Base-by-base conservation (phyloP, 306 rosid genomes). In the Quercus alba region DNA sequence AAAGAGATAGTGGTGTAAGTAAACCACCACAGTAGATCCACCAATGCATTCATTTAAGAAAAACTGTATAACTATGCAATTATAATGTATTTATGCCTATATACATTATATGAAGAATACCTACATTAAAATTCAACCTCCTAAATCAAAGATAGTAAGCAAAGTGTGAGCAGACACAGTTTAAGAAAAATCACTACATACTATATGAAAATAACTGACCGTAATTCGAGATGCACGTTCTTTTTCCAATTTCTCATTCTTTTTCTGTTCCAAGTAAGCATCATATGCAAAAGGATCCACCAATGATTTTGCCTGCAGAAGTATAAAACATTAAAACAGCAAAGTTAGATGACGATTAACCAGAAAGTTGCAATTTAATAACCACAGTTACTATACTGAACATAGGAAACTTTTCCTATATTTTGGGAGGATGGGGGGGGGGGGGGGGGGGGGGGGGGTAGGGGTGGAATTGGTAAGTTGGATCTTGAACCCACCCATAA, bases 161-260 rank as follows among this genome's bases (percentile, higher is more conserved):
- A 35, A 68, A 68, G 52, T 19, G 4, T 68, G 52, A 4, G n/a
- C 25, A 59, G 31, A 0, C 19, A 19, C 21, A 68, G n/a, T 35
- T n/a, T 18, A 64, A 56, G 1, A 72, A 49, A 55, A 56, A 78
- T 55, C 55, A 56, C 41, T 20, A 68, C 80, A 82, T 51, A 25
- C 44, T 71, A n/a, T 33, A 75, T 11, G 14, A 41, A 70, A 75
- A 20, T 81, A 66, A 70, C 78, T 79, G 46, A 89, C 99, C 78
- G 98, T 91, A 81, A 95, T 95, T 54, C 99, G 89, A 62, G 84
- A 87, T 35, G 94, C 91, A 20, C 89, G 90, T 72, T 94, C 95
- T 75, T 92, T 89, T 71, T 93, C 99, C 59, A 93, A 71, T 78
- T 86, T 91, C 72, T 93, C 93, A 78, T 76, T 84, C 74, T 91